Evolutionary conservation across 2,329 filamentous ascomycete species (phyloP), one percentile per base, ranked within the genome.

Genomic region (Diplocarpon mali): DNA sequence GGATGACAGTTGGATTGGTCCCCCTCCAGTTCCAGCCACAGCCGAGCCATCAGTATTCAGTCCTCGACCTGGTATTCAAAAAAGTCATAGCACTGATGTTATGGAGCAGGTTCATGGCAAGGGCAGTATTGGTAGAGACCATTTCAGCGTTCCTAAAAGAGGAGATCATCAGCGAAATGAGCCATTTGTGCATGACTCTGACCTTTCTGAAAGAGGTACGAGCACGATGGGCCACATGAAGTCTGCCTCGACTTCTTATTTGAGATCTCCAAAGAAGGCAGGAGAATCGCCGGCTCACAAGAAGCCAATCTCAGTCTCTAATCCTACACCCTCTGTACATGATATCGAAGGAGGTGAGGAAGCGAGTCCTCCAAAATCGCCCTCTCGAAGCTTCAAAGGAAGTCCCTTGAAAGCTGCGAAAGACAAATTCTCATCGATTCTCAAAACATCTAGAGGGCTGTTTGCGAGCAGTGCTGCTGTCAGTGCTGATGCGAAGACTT

Each of bases 331-430:
- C 20, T 65, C 65, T 8, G 80, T 76, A 10, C 80, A 75, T 13
- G 79, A 75, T 7, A 47, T 47, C 15, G 44, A 51, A 35, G 47
- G 49, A 6, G 53, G 51, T 10, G 46, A 47, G 16, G 47, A 48
- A 16, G 52, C 49, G 5, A 53, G 57, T 16, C 56, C 57, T 16
- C 54, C 67, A 2, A 78, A 77, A 53, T 79, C 77, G 1, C 75
- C 75, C 0, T 69, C 72, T 5, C 67, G 75, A 44, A 67, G 61
- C 39, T 69, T 76, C 55, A 70, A 72, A 7, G 88, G 93, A 53
- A 90, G 83, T 47, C 87, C 87, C 5, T 65, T 95, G 47, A 95
- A 89, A 64, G 87, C 92, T 41, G 89, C 92, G 24, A 96, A 95
- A 67, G 86, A 85, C 59, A 93, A 88, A 61, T 71, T 96, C 38